Conservation (phyloP, 306 rosid genomes). For the Alnus glutinosa region DNA sequence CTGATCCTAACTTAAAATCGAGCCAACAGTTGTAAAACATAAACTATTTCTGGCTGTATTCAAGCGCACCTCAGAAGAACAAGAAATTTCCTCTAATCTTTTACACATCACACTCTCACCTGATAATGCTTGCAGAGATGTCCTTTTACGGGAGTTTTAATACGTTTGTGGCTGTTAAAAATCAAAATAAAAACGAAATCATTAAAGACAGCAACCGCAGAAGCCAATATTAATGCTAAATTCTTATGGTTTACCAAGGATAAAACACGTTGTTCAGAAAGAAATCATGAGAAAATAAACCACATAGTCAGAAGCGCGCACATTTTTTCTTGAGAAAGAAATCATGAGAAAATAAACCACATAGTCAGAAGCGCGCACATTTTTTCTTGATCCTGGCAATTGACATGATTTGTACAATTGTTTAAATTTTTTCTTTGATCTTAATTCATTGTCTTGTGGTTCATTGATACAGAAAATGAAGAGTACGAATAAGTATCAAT, state of each 20-base stretch:
- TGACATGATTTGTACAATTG: not conserved
- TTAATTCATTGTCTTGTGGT: not conserved
- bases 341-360: conserved; percentile 4
- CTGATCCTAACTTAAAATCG: not conserved
- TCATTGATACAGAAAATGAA: not conserved
- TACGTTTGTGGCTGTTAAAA: conserved; percentile 10
- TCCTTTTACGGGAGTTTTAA: conserved; percentile 9
- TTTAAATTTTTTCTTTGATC: not conserved
- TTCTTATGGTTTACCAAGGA: not conserved
- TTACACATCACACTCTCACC: not conserved
- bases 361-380: not conserved
- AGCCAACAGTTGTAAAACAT: not conserved
- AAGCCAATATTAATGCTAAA: not conserved
- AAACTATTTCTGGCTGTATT: not conserved
- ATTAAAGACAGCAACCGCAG: not conserved
- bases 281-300: not conserved
- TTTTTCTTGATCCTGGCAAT: not conserved
- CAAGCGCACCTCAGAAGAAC: not conserved
- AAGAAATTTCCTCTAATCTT: not conserved
- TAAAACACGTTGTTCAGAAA: not conserved
- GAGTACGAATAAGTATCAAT: not conserved
- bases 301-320: not conserved
- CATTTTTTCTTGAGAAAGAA: not conserved
- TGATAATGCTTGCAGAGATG: conserved; percentile 11
- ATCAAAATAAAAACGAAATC: not conserved